Evolutionary conservation across 441 rosid species (phyloP), one percentile per base, ranked within the genome.

Genomic region (Euphorbia schlechtendalii): DNA sequence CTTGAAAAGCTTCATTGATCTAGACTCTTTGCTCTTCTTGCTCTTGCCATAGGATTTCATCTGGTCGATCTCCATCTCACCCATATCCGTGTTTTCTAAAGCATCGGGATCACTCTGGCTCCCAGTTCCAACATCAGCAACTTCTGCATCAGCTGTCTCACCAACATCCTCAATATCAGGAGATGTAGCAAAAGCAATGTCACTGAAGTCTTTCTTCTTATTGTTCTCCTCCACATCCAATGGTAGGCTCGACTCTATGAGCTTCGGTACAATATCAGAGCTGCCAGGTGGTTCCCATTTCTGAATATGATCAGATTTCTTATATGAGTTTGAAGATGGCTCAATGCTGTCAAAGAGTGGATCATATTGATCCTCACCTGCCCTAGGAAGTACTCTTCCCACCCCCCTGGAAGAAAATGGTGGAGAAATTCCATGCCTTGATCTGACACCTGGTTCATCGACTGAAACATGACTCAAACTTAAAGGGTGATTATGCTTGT

Each of bases 341-440:
- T 89, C 96, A 62, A 87, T 73, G 75, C 96, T 85, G 82, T 92
- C 98, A 41, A 89, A 76, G 51, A 89, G 81, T 4, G 98, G 98
- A 76, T 92, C 96, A 75, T 89, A 92, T 76, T 82, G 88, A 67
- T 82, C 86, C 45, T 78, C 75, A 49, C 71, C 80, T 7, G 80
- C 75, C 59, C 45, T 73, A 3, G 77, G 71, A 73, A 72, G 66
- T 73, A 61, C 32, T 48, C 74, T 81, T 54, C 73, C 77, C 18
- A 67, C 38, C 54, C 71, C 80, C 59, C 61, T 71, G 55, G 77
- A 61, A 34, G 83, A 80, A 76, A 75, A 77, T 20, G 89, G 80
- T 1, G 82, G 74, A 34, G 80, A 72, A 58, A 72, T 76, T 62
- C 78, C 72, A 52, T 71, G 76, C 67, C 71, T 76, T 36, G 86